Evolutionary conservation across 2,329 filamentous ascomycete species (phyloP).

Genomic region (Nothomitra cinnamomea): DNA sequence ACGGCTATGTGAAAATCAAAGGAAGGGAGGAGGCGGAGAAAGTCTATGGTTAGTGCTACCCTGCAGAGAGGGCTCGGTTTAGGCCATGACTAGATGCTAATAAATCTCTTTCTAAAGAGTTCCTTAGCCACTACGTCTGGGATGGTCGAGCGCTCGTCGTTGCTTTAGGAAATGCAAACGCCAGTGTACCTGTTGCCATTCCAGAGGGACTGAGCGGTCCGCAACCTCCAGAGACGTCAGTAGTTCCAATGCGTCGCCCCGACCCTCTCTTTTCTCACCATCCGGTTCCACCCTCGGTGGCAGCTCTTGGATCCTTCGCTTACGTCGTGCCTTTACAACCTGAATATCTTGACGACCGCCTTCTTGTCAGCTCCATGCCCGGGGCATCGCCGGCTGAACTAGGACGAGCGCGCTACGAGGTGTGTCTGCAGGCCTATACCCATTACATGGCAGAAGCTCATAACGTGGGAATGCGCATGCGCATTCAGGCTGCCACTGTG

Average conservation of each 20-base stretch:
- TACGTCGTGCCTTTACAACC: background rate
- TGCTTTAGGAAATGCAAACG: background rate
- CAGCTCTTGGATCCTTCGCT: background rate
- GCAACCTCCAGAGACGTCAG: background rate
- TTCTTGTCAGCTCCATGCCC: constrained; percentile 1
- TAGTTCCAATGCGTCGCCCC: background rate
- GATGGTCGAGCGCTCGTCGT: constrained; percentile 1
- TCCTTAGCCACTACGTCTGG: background rate
- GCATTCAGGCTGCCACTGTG: background rate
- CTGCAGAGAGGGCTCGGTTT: background rate
- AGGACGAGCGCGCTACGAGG: background rate
- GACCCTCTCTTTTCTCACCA: background rate
- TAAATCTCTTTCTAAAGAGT: background rate
- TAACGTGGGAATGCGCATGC: background rate
- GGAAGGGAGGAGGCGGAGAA: constrained; percentile 12
- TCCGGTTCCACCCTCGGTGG: background rate
- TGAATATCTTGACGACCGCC: background rate
- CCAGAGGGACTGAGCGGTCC: background rate
- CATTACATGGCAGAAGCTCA: constrained; percentile 1
- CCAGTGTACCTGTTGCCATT: background rate
- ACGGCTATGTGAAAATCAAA: constrained; percentile 13
- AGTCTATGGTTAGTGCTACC: constrained; percentile 10
- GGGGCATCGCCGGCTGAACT: background rate
- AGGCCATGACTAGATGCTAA: background rate
- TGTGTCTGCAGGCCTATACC: background rate